A percentile compares a stretch with the other conserved stretches of the same genome.
phyloP scores from a whole-genome alignment of 176 grass and related monocot species.

The Elaeis guineensis region DNA sequence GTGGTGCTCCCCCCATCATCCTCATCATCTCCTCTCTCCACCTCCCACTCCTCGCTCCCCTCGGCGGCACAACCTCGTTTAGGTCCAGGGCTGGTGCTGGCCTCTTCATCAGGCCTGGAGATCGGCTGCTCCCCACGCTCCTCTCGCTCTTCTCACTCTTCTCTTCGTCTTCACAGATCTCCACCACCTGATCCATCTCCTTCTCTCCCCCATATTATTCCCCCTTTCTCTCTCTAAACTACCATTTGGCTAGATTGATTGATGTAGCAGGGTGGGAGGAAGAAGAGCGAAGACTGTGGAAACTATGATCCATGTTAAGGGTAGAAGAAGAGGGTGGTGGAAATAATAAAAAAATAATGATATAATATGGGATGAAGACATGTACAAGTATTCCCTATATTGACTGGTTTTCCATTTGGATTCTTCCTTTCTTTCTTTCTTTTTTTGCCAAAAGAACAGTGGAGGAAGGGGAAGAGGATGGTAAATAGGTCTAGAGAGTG shows the following conservation, averaged over 20 bases:
- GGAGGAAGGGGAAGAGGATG: slow-evolving; percentile 9
- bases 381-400: slow-evolving; percentile 69
- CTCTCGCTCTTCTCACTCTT: slow-evolving; percentile 29
- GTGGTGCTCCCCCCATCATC: slow-evolving; percentile 43
- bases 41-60: slow-evolving; percentile 34
- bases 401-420: slow-evolving; percentile 32
- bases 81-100: slow-evolving; percentile 40
- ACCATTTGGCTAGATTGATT: slow-evolving; percentile 15
- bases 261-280: slow-evolving; percentile 36
- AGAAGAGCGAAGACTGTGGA: slow-evolving; percentile 17
- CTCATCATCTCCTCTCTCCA: slow-evolving; percentile 9
- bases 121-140: not conserved
- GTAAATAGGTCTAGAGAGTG: not conserved
- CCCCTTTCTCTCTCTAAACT: slow-evolving; percentile 23
- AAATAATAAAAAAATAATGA: slow-evolving; percentile 39
- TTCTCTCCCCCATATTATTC: slow-evolving; percentile 19
- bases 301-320: slow-evolving; percentile 29
- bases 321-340: slow-evolving; percentile 6
- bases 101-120: not conserved
- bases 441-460: slow-evolving; percentile 27
- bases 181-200: slow-evolving; percentile 25
- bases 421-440: not conserved
- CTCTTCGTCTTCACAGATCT: slow-evolving; percentile 35
- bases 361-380: slow-evolving; percentile 39
- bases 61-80: slow-evolving; percentile 35